Percentiles rank a stretch among this genome's conserved stretches.
phyloP scores from a whole-genome alignment of 2,329 filamentous ascomycete genomes.

The Aspergillus fumigatus region DNA sequence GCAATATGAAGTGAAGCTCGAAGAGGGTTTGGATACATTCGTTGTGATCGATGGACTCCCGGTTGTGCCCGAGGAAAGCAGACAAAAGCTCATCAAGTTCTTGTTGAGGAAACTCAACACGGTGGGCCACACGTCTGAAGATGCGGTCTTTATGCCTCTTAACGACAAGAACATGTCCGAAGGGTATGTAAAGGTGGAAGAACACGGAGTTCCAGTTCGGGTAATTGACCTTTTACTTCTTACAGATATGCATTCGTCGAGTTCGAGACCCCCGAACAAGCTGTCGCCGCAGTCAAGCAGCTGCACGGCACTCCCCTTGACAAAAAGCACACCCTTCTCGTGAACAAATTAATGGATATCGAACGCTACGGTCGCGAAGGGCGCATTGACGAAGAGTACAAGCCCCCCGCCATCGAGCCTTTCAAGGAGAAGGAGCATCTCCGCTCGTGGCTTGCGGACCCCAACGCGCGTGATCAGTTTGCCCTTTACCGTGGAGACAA shows the following conservation, averaged over 20 bases:
- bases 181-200: conserved; percentile 55
- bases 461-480: conserved; percentile 89
- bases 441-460: conserved; percentile 86
- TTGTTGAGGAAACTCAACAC: conserved; percentile 86
- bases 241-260: conserved; percentile 92
- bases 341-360: conserved; percentile 98
- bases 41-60: conserved; percentile 94
- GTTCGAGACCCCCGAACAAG: conserved; percentile 86
- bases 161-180: conserved; percentile 80
- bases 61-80: conserved; percentile 81
- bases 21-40: conserved; percentile 94
- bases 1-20: conserved; percentile 91
- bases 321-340: conserved; percentile 90
- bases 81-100: conserved; percentile 93
- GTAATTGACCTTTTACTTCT: conserved; percentile 13
- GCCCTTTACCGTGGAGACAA: conserved; percentile 89
- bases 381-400: conserved; percentile 86
- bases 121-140: conserved; percentile 79
- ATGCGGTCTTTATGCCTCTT: conserved; percentile 90
- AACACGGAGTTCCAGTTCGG: conserved; percentile 1
- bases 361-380: conserved; percentile 94
- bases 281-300: conserved; percentile 79
- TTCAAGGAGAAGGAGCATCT: conserved; percentile 93
- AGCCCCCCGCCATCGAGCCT: conserved; percentile 71
- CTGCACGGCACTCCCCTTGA: conserved; percentile 85